Evolutionary conservation across 768 basidiomycete species (phyloP), one percentile per base, ranked within the genome.

Genomic region (Serendipita sp.): DNA sequence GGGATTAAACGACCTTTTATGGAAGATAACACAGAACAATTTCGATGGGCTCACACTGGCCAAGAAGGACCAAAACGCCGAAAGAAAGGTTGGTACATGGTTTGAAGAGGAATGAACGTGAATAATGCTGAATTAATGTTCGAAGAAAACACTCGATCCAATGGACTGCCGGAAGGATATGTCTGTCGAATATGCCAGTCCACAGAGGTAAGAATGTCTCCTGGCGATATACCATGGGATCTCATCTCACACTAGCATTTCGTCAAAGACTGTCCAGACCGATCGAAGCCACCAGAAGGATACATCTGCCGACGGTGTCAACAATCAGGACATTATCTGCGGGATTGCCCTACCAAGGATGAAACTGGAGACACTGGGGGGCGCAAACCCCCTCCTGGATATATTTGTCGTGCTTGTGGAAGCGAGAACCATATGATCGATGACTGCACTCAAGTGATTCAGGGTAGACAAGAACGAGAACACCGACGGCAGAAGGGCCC

Each of bases 381-480:
- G 7, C 81, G 78, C 48, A 89, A 89, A 70, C 91, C 91, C 4
- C 87, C 81, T 58, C 80, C 85, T 66, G 91, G 89, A 64, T 98
- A 98, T 70, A 81, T 89, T 11, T 98, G 94, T 75, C 82, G 90
- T 44, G 91, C 91, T 1, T 98, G 94, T 73, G 91, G 88, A 44
- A 90, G 88, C 70, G 86, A 87, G 66, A 76, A 79, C 3, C 95
- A 98, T 75, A 89, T 83, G 70, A 80, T 97, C 60, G 84, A 90
- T 56, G 93, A 97, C 70, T 98, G 95, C 70, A 83, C 86, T 3
- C 78, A 84, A 13, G 81, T 84, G 4, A 86, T 84, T n/a, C 66
- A 71, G 44, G 69, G 73, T 2, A 68, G 65, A 67, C 82, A 80
- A 70, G 75, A 75, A 66, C 74, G 76, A 68, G 47, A 64, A 65